Evolutionary conservation across 148 eudicot species (phyloP).

Genomic region (Talinum fruticosum): DNA sequence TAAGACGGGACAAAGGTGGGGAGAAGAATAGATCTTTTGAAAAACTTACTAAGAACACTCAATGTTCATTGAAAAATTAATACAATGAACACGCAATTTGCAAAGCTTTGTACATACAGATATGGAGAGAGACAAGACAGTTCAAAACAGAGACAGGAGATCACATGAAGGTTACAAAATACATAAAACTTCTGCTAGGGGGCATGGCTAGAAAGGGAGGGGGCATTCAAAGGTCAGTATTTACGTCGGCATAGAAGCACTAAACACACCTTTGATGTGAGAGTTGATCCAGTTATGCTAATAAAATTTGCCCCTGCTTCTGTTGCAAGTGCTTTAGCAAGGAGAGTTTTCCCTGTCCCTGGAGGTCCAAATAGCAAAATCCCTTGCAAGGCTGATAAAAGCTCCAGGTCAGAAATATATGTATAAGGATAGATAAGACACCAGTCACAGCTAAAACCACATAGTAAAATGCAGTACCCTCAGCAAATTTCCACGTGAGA

Average conservation of each 20-base stretch:
- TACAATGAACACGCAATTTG: no score
- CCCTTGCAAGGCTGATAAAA: constrained; percentile 96
- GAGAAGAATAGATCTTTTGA: no score
- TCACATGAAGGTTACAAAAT: neutral
- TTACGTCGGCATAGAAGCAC: neutral
- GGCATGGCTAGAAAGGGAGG: neutral
- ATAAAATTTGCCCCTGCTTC: constrained; percentile 97
- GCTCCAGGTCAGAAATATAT: constrained; percentile 16
- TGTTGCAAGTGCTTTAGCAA: constrained; percentile 98
- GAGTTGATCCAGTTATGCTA: constrained; percentile 89
- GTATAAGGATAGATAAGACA: neutral
- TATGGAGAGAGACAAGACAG: no score
- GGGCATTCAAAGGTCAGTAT: neutral
- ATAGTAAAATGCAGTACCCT: constrained; percentile 51
- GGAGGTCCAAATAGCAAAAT: constrained; percentile 98
- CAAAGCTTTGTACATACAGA: no score
- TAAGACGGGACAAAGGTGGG: no score
- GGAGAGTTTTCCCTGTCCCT: constrained; percentile 97
- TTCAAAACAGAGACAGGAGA: neutral
- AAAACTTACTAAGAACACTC: no score
- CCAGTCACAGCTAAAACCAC: neutral
- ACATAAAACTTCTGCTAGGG: neutral
- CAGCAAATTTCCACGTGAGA: constrained; percentile 83
- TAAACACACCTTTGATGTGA: constrained; percentile 80
- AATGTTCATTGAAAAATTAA: no score